Base-by-base conservation (phyloP, 2,329 filamentous ascomycete species). In the Aspergillus pseudotamarii region DNA sequence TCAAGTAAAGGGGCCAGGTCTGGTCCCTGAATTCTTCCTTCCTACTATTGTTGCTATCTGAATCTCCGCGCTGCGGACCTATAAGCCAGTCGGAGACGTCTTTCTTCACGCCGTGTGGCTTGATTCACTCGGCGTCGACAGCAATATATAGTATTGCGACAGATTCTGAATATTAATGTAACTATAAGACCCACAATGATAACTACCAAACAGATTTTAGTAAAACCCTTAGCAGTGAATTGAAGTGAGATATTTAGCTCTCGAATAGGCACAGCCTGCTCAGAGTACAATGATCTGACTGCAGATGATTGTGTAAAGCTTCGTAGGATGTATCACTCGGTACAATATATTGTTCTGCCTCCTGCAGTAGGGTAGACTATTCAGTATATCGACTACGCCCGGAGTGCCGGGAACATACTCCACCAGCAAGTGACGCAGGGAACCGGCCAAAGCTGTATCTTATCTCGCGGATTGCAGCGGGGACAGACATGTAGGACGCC, bases 71-170 rank as follows among this genome's bases (percentile, higher is more conserved):
- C 85, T 34, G 85, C 84, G 36, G 81, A 79, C 50, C 81, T 81
- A 68, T 88, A 88, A 9, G 82, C 79, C 14, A 81, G 78, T 12
- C 78, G 82, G 32, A 81, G 83, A 34, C 80, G 77, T 57, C 85
- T 80, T 72, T 88, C 85, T 75, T 88, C 85, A 16, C 80, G 80
- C 50, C 81, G 77, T 19, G 85, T 84, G 10, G 83, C 80, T 30
- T 84, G 79, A 62, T 87, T 85, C 14, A 81, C 83, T 62, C 82
- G 81, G 34, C 79, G 81, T 67, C 81, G 80, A 64, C 80, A 86
- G 65, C 82, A 82, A 21, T 66, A 66, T 23, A 68, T 66, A 30
- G 69, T 73, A 61, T 80, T 76, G 28, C 78, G 79, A 60, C 84
- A 76, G 48, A 82, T 75, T 6, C 76, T 73, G 67, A 83, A 75